Evolutionary conservation across 2,329 filamentous ascomycete species (phyloP), one percentile per base, ranked within the genome.

Genomic region (Ilyonectria destructans): DNA sequence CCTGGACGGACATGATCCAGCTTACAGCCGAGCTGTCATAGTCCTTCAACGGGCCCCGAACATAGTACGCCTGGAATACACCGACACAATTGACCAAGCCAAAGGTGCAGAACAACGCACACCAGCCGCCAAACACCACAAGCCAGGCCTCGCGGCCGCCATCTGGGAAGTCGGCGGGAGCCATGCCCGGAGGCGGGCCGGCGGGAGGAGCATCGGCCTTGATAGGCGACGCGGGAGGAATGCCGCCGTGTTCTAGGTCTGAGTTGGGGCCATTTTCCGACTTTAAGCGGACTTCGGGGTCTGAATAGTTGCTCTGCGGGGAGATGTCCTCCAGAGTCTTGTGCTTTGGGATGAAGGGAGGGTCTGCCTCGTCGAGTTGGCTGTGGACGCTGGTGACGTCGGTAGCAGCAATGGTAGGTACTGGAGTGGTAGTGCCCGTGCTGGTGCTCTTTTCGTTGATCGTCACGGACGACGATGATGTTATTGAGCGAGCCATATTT

Each of bases 31-130:
- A 88, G 6, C 85, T 78, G 3, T 83, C 82, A 68, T 88, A 86
- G 4, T 83, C 59, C 13, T 70, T 78, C 29, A 91, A 78, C 31
- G 85, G 84, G 13, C 84, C 81, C 7, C 74, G 74, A 64, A 88
- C 79, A 69, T 91, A 91, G 77, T 90, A 90, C 48, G 84, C 82
- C 77, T 90, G 87, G 73, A 91, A 91, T 7, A 89, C 83, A 3
- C 89, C 89, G 8, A 85, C 77, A 65, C 71, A 84, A 74, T 85
- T 85, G 62, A 85, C 69, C 31, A 84, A 69, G 1, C 83, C 84
- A 72, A 85, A 85, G 2, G 81, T 85, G 71, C 82, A 84, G 60
- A 85, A 84, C 49, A 84, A 69, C 2, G 79, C 78, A 67, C 80
- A 83, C 78, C 81, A 85, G 3, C 82, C 83, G 35, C 84, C 84